A percentile compares a stretch with the other conserved stretches of the same genome.
Evolutionary conservation across 2,329 filamentous ascomycete species (phyloP).

Genomic region (Tolypocladium nubicola): DNA sequence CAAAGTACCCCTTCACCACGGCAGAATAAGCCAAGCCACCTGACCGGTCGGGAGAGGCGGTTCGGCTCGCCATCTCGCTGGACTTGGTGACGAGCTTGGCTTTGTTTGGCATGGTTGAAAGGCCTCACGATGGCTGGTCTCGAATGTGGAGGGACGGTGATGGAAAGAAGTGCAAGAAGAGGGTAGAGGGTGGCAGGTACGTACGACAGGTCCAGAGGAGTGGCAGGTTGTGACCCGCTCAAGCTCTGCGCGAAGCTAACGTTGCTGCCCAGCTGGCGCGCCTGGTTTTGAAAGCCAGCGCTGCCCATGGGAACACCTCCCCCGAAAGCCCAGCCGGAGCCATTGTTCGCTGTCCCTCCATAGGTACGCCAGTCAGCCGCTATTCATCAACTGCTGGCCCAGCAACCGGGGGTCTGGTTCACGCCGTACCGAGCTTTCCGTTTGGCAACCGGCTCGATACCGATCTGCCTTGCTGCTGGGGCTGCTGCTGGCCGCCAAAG

Average conservation of each 20-base stretch:
- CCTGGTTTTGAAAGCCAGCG: slow-evolving; percentile 40
- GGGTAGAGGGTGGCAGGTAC: slow-evolving; percentile 22
- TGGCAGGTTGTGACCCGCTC: slow-evolving; percentile 50
- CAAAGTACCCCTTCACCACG: slow-evolving; percentile 19
- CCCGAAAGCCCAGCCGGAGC: slow-evolving; percentile 51
- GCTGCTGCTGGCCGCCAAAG: slow-evolving; percentile 49
- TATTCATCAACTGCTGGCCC: background rate
- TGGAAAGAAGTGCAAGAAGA: slow-evolving; percentile 1
- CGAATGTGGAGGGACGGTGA: background rate
- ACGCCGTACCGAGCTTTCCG: slow-evolving; percentile 47
- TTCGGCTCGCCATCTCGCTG: slow-evolving; percentile 2
- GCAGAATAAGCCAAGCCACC: slow-evolving; percentile 15
- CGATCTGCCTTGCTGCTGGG: slow-evolving; percentile 39
- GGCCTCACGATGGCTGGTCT: background rate
- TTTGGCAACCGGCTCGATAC: slow-evolving; percentile 52
- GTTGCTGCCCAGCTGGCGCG: slow-evolving; percentile 46
- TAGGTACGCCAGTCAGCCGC: slow-evolving; percentile 6
- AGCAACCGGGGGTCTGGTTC: background rate
- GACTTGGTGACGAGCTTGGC: slow-evolving; percentile 5
- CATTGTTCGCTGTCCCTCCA: slow-evolving; percentile 34
- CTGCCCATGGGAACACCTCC: slow-evolving; percentile 50
- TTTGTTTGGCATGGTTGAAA: slow-evolving; percentile 6
- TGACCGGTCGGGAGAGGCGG: background rate
- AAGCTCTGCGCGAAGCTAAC: slow-evolving; percentile 58
- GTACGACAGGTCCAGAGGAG: slow-evolving; percentile 55